Percentiles rank a stretch among this genome's conserved stretches.
Conservation (phyloP, 192 early-diverging fungal genomes). For the Chytriomyces sp. region DNA sequence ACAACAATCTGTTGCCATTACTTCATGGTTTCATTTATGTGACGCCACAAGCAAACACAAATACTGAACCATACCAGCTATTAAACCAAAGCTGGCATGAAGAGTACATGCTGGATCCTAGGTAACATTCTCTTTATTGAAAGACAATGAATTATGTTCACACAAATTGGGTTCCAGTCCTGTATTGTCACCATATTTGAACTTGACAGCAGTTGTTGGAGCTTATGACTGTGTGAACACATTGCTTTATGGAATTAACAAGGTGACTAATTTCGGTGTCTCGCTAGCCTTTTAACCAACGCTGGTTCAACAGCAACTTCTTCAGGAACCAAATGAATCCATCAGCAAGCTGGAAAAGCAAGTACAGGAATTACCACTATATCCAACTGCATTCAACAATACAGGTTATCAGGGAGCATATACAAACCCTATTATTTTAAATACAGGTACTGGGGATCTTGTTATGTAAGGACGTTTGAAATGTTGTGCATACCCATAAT, state of each 20-base stretch:
- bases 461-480: background rate
- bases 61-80: background rate
- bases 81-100: background rate
- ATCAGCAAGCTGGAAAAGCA: background rate
- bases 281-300: background rate
- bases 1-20: background rate
- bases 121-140: no score
- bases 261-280: background rate
- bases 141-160: no score
- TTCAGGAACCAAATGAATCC: background rate
- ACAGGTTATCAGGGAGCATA: conserved; percentile 22
- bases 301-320: no score
- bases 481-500: background rate
- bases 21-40: conserved; percentile 16
- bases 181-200: background rate
- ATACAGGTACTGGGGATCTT: conserved; percentile 9
- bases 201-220: background rate
- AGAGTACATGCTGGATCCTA: background rate
- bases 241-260: conserved; percentile 1
- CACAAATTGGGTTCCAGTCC: background rate
- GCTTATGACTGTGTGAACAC: conserved; percentile 23
- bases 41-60: background rate
- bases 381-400: background rate
- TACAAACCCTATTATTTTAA: background rate
- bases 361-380: background rate